Evolutionary conservation across 768 basidiomycete species (phyloP), one percentile per base, ranked within the genome.

Genomic region (Tephrocybe sp.): DNA sequence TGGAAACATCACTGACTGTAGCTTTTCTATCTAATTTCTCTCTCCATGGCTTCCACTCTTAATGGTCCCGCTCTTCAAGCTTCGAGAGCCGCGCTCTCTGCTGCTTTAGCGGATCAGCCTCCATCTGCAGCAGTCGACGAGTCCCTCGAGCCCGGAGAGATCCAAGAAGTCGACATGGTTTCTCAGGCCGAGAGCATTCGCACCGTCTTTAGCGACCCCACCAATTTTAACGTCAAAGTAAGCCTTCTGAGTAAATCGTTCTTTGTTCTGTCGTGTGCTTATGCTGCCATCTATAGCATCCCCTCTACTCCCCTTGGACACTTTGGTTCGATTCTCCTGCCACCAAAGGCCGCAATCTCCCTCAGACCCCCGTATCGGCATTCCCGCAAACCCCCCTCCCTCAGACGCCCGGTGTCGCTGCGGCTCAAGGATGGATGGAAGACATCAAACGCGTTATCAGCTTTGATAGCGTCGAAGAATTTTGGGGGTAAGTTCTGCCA

Each of bases 381-480:
- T 84, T 89, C 57, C 88, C 88, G 8, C 85, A 83, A 66, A 89
- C 88, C 0, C 87, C 91, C 51, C 56, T 81, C 54, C 81, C 83
- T 34, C 81, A 84, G 58, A 91, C 91, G 0, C 88, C 91, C 36
- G 75, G 86, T 51, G 81, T 75, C 11, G 73, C 79, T 43, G 86
- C 88, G 38, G 90, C 89, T 24, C 83, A 84, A 66, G 90, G 90
- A 18, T 99, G 97, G 97, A 97, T 98, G 92, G 96, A 99, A 64
- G 93, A 98, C 63, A 95, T 99, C 64, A 93, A 95, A 63, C 88
- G 90, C 50, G 96, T 99, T 48, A 93, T 98, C 67, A 86, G 81
- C 55, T 97, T 99, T 65, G 90, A 96, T 64, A 91, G 88, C 53
- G 97, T 99, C 17, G 97, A 99, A 73, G 96, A 98, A 70, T 99